Evolutionary conservation across 192 early-diverging fungal genomes (phyloP).

Genomic region (Globomyces pollinis-pini): DNA sequence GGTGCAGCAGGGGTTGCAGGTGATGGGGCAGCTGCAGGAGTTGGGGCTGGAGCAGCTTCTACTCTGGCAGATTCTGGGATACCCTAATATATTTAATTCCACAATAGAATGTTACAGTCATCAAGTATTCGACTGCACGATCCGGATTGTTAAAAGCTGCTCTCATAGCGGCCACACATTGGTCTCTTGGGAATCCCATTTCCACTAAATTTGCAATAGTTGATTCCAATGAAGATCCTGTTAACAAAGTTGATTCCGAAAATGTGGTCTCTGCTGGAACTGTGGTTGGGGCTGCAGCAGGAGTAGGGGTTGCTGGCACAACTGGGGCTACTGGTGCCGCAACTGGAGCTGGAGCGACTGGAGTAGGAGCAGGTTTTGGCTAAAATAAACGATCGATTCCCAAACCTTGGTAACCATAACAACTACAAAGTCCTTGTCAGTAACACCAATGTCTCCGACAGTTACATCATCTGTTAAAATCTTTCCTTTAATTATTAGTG

Average conservation of each 20-base stretch:
- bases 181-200: constrained; percentile 87
- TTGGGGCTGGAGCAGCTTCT: constrained; percentile 33
- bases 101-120: constrained; percentile 51
- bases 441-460: constrained; percentile 66
- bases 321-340: constrained; percentile 32
- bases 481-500: constrained; percentile 55
- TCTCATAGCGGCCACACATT: constrained; percentile 84
- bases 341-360: constrained; percentile 29
- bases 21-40: constrained; percentile 16
- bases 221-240: constrained; percentile 69
- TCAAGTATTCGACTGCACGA: constrained; percentile 91
- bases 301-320: constrained; percentile 19
- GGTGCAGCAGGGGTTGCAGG: constrained; percentile 18
- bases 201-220: constrained; percentile 87
- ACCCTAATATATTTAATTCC: constrained; percentile 63
- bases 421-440: constrained; percentile 91
- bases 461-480: constrained; percentile 74
- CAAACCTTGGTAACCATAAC: constrained; percentile 93
- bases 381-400: background rate
- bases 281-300: constrained; percentile 28
- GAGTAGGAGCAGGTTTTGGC: constrained; percentile 5
- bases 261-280: constrained; percentile 16
- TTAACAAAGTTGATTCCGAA: constrained; percentile 34
- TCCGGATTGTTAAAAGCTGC: constrained; percentile 97
- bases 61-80: constrained; percentile 54